Percentiles rank a stretch among this genome's conserved stretches.
Conservation (phyloP, 2,329 filamentous ascomycete genomes). For the Trematosphaeria pertusa region DNA sequence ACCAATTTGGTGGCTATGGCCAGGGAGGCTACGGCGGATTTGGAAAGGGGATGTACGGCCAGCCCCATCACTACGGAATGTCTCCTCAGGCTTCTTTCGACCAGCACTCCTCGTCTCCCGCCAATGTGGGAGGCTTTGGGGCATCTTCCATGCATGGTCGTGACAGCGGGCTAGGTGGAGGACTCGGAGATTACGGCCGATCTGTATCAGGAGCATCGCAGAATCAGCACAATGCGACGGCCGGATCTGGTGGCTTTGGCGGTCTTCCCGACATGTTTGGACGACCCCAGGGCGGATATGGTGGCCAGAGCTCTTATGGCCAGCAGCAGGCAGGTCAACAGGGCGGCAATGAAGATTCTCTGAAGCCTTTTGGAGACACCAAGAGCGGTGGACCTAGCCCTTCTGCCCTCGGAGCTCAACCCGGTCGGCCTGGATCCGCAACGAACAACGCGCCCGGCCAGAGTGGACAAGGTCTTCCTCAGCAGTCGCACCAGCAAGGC, state of each 20-base stretch:
- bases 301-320: constrained; percentile 55
- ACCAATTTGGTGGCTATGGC: constrained; percentile 64
- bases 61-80: constrained; percentile 67
- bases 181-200: constrained; percentile 67
- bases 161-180: constrained; percentile 54
- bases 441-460: constrained; percentile 65
- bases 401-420: constrained; percentile 63
- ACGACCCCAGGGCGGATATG: constrained; percentile 64
- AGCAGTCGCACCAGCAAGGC: constrained; percentile 64
- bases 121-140: constrained; percentile 62
- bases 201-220: constrained; percentile 65
- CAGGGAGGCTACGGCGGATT: constrained; percentile 59
- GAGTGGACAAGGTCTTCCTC: constrained; percentile 60
- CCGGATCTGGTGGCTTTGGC: constrained; percentile 57
- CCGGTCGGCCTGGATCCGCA: constrained; percentile 68
- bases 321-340: constrained; percentile 60
- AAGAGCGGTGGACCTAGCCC: constrained; percentile 66
- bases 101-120: constrained; percentile 68
- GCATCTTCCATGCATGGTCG: constrained; percentile 55
- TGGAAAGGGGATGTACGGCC: constrained; percentile 67
- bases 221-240: constrained; percentile 57
- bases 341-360: constrained; percentile 56
- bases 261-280: constrained; percentile 67
- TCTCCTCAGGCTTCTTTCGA: constrained; percentile 65
- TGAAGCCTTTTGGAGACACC: constrained; percentile 65